Evolutionary conservation across 495 filamentous ascomycete species (phyloP).

Genomic region (Penicillium taxi): DNA sequence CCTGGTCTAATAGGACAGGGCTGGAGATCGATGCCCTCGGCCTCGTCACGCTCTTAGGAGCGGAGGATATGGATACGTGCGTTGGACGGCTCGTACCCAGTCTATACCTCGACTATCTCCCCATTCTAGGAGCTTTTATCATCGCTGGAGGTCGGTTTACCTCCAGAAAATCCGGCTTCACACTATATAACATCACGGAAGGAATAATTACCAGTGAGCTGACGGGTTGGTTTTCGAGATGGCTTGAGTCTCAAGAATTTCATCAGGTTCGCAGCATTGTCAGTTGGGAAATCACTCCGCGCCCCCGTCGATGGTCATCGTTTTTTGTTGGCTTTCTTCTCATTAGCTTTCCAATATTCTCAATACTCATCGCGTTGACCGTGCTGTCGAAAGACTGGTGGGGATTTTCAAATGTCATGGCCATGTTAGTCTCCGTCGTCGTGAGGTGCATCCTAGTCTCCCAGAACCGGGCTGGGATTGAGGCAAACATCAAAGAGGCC

Average conservation of each 20-base stretch:
- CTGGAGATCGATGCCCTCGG: slow-evolving; percentile 12
- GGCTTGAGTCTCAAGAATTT: slow-evolving; percentile 8
- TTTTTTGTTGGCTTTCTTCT: slow-evolving; percentile 2
- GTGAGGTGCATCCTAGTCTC: slow-evolving; percentile 5
- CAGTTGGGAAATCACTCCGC: slow-evolving; percentile 4
- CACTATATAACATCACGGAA: slow-evolving; percentile 9
- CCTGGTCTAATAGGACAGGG: slow-evolving; percentile 7
- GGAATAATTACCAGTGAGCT: slow-evolving; percentile 11
- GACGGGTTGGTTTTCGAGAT: slow-evolving; percentile 13
- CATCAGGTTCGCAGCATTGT: slow-evolving; percentile 6
- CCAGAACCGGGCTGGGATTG: slow-evolving; percentile 8
- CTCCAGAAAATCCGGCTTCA: slow-evolving; percentile 7
- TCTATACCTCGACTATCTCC: slow-evolving; percentile 8
- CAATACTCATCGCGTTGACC: slow-evolving; percentile 4
- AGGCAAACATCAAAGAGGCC: slow-evolving; percentile 1
- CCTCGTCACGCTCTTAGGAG: slow-evolving; percentile 11
- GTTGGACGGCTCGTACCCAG: slow-evolving; percentile 9
- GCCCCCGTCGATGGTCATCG: slow-evolving; percentile 1
- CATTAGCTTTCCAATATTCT: slow-evolving; percentile 3
- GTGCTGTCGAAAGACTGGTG: slow-evolving; percentile 11
- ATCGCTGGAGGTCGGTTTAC: slow-evolving; percentile 7
- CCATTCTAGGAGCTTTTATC: slow-evolving; percentile 8
- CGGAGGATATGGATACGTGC: slow-evolving; percentile 8
- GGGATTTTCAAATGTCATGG: slow-evolving; percentile 9
- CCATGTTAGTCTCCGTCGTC: slow-evolving; percentile 10